Base-by-base conservation (phyloP, 345 rosid genomes). In the Geranium rotundifolium region DNA sequence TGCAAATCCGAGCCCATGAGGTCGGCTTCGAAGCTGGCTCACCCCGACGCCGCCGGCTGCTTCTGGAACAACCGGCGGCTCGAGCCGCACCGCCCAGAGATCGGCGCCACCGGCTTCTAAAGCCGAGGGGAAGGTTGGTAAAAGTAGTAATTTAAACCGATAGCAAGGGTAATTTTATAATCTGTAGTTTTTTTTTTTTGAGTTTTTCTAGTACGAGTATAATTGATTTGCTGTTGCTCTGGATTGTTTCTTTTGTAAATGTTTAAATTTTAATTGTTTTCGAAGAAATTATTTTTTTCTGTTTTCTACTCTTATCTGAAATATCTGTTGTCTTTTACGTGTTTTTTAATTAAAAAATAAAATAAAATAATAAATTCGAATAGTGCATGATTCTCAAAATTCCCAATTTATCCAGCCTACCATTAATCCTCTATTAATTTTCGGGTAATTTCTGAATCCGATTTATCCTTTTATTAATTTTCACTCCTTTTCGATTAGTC, bases 1-100 rank as follows among this genome's bases (percentile, higher is more conserved):
- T 92, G 98, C 75, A 92, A 87, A 82, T 92, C 98, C 4, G 98
- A 92, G 79, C 98, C 98, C 41, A 74, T 79, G 80, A 81, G 81
- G 63, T 72, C 91, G 16, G 76, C 89, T 7, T 67, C 72, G 13
- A 89, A 85, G 72, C 84, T 87, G 0, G 87, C 85, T 1, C 82
- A 85, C n/a, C n/a, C n/a, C n/a, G n/a, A n/a, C n/a, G n/a, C n/a
- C 0, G 96, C 84, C 65, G 80, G 84, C 67, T 85, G 98, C 67
- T 89, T 76, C 71, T 89, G 96, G 96, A 92, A 87, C 78, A 92
- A 87, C 29, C 69, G 95, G 79, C 87, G 89, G 84, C 82, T 87
- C 0, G 92, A 89, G 82, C 96, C 96, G 52, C 92, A 84, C 27
- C 69, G 83, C 19, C 79, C 84, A 14, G 86, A 90, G 50, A 80